Evolutionary conservation across 805 yeast species (phyloP).

Genomic region (Jamesozyma piceae): DNA sequence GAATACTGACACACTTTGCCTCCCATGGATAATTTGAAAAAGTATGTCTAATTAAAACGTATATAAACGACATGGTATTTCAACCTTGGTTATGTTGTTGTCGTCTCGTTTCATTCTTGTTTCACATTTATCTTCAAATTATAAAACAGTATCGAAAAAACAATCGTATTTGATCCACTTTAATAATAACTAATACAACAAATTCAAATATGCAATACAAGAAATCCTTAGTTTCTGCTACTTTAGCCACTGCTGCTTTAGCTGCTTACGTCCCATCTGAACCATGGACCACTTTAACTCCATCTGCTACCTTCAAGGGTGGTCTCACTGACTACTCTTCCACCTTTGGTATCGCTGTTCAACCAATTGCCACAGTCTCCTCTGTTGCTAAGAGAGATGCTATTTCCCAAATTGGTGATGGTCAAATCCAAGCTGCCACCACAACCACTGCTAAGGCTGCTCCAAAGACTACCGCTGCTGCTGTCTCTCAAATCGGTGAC

Average conservation of each 20-base stretch:
- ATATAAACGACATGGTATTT: neutral
- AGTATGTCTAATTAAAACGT: too few species aligned
- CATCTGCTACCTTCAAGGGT: constrained; percentile 30
- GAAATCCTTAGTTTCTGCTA: constrained; percentile 20
- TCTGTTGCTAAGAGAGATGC: constrained; percentile 34
- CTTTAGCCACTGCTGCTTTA: constrained; percentile 20
- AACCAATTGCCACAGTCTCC: constrained; percentile 30
- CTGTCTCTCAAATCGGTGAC: constrained; percentile 32
- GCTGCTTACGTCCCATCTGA: constrained; percentile 23
- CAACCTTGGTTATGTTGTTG: neutral
- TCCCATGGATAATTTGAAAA: too few species aligned
- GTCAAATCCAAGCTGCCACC: constrained; percentile 35
- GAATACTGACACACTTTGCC: too few species aligned
- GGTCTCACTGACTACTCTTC: constrained; percentile 31
- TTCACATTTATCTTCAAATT: neutral
- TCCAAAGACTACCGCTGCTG: constrained; percentile 32
- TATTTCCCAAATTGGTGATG: constrained; percentile 36
- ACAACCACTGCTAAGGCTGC: constrained; percentile 25
- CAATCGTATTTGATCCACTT: neutral
- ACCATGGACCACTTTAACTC: constrained; percentile 36
- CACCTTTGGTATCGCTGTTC: constrained; percentile 36
- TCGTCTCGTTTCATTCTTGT: neutral
- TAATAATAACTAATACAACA: neutral
- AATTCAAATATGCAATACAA: constrained; percentile 17
- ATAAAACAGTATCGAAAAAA: neutral